These are phyloP conservation scores for Ilyonectria mors-panacis DNA, from an alignment of 2,329 filamentous ascomycete genomes.

Conservation along the genomic window DNA sequence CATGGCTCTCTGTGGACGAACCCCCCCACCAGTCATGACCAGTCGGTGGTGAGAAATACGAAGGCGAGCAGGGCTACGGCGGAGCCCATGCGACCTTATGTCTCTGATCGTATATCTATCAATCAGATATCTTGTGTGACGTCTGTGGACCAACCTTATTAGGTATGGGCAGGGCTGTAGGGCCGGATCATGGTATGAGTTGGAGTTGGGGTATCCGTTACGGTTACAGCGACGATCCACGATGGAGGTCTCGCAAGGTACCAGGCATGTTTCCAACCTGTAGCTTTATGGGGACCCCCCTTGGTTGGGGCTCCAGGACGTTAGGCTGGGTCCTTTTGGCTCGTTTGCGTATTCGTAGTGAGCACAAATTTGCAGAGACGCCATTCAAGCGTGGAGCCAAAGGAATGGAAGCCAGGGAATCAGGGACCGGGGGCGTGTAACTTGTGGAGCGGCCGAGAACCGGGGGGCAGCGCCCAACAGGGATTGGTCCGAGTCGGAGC, in stretches of 20 bases:
- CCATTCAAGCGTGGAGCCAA: neutral
- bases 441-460: neutral
- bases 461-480: neutral
- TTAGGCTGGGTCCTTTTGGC: neutral
- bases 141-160: slow-evolving; percentile 22
- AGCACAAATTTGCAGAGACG: neutral
- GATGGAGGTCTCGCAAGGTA: neutral
- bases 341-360: neutral
- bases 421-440: neutral
- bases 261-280: neutral
- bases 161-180: slow-evolving; percentile 19
- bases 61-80: slow-evolving; percentile 8
- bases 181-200: neutral
- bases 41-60: neutral
- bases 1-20: slow-evolving; percentile 18
- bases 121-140: slow-evolving; percentile 15
- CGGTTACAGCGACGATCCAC: neutral
- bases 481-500: slow-evolving; percentile 25
- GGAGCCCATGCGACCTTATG: slow-evolving; percentile 4
- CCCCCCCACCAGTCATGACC: neutral
- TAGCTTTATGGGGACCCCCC: neutral
- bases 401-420: neutral
- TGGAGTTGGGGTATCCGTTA: neutral
- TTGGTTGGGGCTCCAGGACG: neutral
- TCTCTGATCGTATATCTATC: slow-evolving; percentile 20